Base-by-base conservation (phyloP, 2,329 filamentous ascomycete species). In the Pyrenophora graminea region DNA sequence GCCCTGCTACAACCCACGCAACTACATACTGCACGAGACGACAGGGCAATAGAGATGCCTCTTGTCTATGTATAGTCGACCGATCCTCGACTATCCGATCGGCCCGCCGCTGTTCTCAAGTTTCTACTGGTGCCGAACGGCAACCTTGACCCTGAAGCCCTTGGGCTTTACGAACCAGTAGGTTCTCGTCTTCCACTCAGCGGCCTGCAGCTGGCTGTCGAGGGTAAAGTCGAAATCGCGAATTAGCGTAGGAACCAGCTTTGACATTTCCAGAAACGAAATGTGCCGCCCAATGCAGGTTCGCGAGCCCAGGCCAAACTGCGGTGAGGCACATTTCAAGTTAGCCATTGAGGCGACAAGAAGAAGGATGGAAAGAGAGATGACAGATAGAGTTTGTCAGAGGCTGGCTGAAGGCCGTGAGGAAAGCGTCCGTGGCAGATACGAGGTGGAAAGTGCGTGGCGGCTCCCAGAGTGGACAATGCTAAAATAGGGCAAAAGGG, bases 221-320 rank as follows among this genome's bases (percentile, higher is more conserved):
- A 54, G 42, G 5, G 48, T 38, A 40, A 60, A 60, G 34, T 62
- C 57, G 32, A 58, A 62, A 17, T 48, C 44, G n/a, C 50, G 40
- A 9, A 62, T 47, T 4, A 62, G 39, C 45, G 40, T 43, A 15
- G 53, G 53, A 10, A 46, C 42, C 25, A 48, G 55, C 34, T 56
- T 56, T 10, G 37, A 39, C 42, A 47, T 53, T 40, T 59, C 46
- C 33, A 57, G 36, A 17, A 46, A 30, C 3, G 56, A 51, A 3
- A 64, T 57, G 23, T 63, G 57, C 8, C 55, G 51, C 3, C 60
- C 60, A 10, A 64, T 58, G 33, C 62, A 63, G 3, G 53, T 61
- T 21, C 62, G 39, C 2, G 59, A 56, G n/a, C 62, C 62, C 25
- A 49, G 45, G 27, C 59, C 59, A 45, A 56, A 56, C 52, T 55